A percentile compares a stretch with the other conserved stretches of the same genome.
Evolutionary conservation across 2,329 filamentous ascomycete genomes (phyloP).

Genomic region (Dactylellina parvicollis): DNA sequence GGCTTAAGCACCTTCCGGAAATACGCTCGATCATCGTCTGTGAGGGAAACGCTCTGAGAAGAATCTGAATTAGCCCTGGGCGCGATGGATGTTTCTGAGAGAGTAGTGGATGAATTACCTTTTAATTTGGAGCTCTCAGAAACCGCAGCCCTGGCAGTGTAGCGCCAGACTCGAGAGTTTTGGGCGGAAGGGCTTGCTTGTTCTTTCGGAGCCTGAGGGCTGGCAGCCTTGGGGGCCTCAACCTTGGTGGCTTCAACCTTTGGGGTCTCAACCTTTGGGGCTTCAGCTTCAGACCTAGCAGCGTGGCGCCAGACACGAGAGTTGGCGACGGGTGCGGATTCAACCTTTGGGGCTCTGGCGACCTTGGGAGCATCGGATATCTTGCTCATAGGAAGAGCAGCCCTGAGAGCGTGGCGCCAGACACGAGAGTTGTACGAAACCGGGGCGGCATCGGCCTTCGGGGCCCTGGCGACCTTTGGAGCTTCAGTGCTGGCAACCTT

Average conservation of each 20-base stretch:
- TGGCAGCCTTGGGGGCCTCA: neutral
- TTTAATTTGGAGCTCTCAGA: conserved; percentile 13
- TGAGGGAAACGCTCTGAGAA: conserved; percentile 16
- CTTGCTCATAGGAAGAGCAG: neutral
- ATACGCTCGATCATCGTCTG: conserved; percentile 7
- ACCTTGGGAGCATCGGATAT: conserved; percentile 4
- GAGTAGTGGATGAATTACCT: conserved; percentile 15
- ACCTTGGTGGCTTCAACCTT: too few species aligned
- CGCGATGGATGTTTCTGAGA: conserved; percentile 12
- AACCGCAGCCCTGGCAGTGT: conserved; percentile 10
- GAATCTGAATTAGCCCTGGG: conserved; percentile 11
- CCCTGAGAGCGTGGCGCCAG: neutral
- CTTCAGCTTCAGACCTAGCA: neutral
- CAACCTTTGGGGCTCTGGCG: neutral
- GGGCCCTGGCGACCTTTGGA: conserved; percentile 2
- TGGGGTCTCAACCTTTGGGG: too few species aligned
- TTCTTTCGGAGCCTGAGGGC: conserved; percentile 4
- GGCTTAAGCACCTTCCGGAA: conserved; percentile 2
- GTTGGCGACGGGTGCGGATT: neutral
- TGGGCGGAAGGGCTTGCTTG: neutral
- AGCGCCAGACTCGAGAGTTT: conserved; percentile 2
- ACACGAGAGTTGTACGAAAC: neutral
- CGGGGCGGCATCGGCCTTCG: neutral
- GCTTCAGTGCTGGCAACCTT: neutral
- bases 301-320: conserved; percentile 15